A percentile compares a stretch with the other conserved stretches of the same genome.
phyloP scores from a whole-genome alignment of 1,139 yeast genomes.

The Candida tetrigidarum region DNA sequence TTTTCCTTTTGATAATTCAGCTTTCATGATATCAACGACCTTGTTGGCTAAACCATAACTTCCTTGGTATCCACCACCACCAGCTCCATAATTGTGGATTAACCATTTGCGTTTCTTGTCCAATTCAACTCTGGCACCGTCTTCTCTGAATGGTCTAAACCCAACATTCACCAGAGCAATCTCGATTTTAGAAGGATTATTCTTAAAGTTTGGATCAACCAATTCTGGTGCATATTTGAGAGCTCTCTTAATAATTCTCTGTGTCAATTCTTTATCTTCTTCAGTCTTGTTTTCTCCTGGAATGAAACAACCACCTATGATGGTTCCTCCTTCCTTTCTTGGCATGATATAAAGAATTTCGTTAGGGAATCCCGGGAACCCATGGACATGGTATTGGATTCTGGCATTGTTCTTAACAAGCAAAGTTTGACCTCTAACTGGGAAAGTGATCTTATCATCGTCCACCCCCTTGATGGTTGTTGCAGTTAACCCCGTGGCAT shows the following conservation, averaged over 20 bases:
- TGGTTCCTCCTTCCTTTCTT: conserved; percentile 56
- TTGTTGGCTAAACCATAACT: conserved; percentile 43
- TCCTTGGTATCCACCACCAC: conserved; percentile 59
- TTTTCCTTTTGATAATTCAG: conserved; percentile 6
- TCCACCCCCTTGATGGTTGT: conserved; percentile 33
- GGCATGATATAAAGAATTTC: conserved; percentile 55
- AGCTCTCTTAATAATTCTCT: conserved; percentile 45
- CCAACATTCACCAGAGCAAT: conserved; percentile 48
- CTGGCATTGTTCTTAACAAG: conserved; percentile 40
- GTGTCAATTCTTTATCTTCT: conserved; percentile 40
- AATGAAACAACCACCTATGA: conserved; percentile 54
- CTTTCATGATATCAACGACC: conserved; percentile 24
- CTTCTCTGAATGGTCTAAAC: conserved; percentile 50
- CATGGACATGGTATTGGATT: conserved; percentile 32
- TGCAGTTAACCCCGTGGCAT: conserved; percentile 49
- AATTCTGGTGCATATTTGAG: conserved; percentile 46
- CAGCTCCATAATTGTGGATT: conserved; percentile 56
- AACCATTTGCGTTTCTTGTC: conserved; percentile 37
- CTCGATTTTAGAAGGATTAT: conserved; percentile 41
- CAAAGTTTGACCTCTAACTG: conserved; percentile 44
- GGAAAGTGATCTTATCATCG: conserved; percentile 32
- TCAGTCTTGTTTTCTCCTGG: conserved; percentile 24
- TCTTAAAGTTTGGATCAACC: conserved; percentile 32
- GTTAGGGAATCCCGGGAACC: conserved; percentile 32
- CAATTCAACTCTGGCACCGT: conserved; percentile 48